Evolutionary conservation across 495 filamentous ascomycete species (phyloP).

Genomic region (Aspergillus hancockii): DNA sequence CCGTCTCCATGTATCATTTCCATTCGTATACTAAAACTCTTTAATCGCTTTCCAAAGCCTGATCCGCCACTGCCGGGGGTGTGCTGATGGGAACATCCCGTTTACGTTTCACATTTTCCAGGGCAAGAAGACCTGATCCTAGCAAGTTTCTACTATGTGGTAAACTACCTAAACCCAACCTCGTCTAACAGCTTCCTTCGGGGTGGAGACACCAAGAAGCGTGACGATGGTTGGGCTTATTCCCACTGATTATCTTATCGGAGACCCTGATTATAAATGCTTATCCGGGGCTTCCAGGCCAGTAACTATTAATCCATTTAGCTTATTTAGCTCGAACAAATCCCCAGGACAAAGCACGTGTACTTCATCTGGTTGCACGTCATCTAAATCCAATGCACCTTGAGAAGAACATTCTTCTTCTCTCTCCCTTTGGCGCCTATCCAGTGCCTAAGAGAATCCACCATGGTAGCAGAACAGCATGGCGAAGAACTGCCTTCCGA

Average conservation of each 20-base stretch:
- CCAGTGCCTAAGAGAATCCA: background rate
- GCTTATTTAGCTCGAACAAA: no score
- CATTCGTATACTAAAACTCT: no score
- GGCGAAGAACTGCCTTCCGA: conserved; percentile 1
- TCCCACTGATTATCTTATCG: background rate
- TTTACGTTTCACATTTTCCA: background rate
- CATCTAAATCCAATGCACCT: background rate
- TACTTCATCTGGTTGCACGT: background rate
- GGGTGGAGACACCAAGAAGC: background rate
- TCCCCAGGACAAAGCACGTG: background rate
- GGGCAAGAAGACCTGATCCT: no score
- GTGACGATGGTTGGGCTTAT: background rate
- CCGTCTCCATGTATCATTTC: no score
- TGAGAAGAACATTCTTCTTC: background rate
- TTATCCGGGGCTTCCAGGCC: background rate
- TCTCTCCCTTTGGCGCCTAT: background rate
- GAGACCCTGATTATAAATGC: background rate
- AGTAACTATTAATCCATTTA: no score
- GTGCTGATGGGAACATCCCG: background rate
- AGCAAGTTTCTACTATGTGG: no score
- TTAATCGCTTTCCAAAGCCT: no score
- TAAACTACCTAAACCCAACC: no score
- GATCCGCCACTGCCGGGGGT: no score
- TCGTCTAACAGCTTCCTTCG: no score
- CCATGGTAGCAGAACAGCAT: background rate